These are phyloP conservation scores for Clavariopsis aquatica DNA, from an alignment of 495 filamentous ascomycete genomes.

Conservation along the genomic window DNA sequence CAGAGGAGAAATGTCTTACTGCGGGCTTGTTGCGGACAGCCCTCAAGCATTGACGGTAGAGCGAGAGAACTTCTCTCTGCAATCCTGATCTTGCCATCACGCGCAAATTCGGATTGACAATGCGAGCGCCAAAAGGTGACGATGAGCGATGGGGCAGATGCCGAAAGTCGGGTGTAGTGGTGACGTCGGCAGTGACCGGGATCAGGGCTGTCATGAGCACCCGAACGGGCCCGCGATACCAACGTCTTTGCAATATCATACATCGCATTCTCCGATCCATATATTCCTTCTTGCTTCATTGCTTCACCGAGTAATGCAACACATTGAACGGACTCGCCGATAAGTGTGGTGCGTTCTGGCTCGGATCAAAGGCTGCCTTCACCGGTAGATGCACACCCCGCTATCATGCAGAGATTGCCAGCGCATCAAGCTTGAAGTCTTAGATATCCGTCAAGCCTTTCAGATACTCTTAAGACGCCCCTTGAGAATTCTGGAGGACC, in stretches of 20 bases:
- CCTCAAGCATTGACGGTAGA: constrained; percentile 84
- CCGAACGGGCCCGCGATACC: constrained; percentile 9
- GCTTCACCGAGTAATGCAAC: neutral
- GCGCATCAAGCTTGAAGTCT: neutral
- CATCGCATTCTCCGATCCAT: neutral
- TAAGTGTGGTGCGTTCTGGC: neutral
- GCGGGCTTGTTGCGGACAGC: constrained; percentile 77
- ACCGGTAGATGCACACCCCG: constrained; percentile 22
- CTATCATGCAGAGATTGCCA: constrained; percentile 15
- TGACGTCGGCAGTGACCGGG: neutral
- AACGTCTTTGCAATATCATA: constrained; percentile 13
- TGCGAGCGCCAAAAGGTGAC: neutral
- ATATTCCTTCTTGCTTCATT: neutral
- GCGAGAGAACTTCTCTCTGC: constrained; percentile 82
- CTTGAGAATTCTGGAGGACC: too few relatives aligned
- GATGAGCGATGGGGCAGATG: neutral
- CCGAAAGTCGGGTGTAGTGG: neutral
- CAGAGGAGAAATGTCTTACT: constrained; percentile 49
- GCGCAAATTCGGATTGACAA: neutral
- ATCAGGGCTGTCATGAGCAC: neutral
- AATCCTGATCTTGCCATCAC: constrained; percentile 66
- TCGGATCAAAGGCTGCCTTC: neutral
- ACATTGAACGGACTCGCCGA: neutral
- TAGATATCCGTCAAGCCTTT: neutral
- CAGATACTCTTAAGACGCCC: neutral